Evolutionary conservation across 208 protist species (phyloP).

Genomic region (Leishmania amazonensis): DNA sequence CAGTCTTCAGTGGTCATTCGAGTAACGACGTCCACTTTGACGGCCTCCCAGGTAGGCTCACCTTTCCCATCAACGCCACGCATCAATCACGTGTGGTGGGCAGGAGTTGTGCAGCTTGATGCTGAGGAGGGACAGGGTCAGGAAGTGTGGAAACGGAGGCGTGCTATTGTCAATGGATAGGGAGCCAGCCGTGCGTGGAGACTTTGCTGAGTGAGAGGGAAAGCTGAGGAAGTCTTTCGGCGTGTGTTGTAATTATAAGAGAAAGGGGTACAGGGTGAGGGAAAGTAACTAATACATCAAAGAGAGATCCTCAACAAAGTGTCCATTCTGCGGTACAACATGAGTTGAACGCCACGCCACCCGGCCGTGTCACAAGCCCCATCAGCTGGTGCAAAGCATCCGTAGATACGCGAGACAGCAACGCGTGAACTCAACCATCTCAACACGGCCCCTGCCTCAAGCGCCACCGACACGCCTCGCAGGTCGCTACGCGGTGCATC

Average conservation of each 20-base stretch:
- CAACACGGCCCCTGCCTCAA: neutral
- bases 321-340: neutral
- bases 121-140: neutral
- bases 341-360: neutral
- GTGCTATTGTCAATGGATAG: neutral
- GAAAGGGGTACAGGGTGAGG: neutral
- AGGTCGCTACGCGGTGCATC: neutral
- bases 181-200: neutral
- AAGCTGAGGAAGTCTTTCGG: neutral
- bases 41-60: neutral
- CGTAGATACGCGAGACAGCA: neutral
- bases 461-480: neutral
- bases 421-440: neutral
- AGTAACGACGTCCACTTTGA: neutral
- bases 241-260: neutral
- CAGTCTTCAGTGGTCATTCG: neutral
- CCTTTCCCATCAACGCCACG: neutral
- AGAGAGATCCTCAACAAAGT: neutral
- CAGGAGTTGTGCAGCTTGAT: neutral
- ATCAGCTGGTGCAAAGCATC: neutral
- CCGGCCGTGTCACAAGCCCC: too few species aligned
- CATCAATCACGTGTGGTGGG: neutral
- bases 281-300: neutral
- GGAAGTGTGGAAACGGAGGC: neutral
- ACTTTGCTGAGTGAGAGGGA: neutral